Conservation (phyloP, 2,329 filamentous ascomycete species). For the Curvularia hawaiiensis region DNA sequence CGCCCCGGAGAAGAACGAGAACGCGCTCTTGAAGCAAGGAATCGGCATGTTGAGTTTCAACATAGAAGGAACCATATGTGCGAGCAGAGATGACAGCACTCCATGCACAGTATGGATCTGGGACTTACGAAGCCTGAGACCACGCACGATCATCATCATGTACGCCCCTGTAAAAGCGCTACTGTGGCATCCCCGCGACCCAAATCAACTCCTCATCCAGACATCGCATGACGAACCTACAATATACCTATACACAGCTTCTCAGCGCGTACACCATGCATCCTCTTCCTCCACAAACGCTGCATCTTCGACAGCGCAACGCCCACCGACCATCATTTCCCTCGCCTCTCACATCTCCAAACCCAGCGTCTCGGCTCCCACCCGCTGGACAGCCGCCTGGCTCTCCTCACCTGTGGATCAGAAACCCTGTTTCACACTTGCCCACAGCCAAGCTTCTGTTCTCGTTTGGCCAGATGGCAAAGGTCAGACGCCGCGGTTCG, state of each 20-base stretch:
- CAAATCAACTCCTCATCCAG: slow-evolving; percentile 50
- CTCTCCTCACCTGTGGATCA: slow-evolving; percentile 32
- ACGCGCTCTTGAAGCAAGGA: slow-evolving; percentile 40
- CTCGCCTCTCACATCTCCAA: slow-evolving; percentile 31
- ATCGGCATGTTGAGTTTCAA: slow-evolving; percentile 48
- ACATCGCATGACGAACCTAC: slow-evolving; percentile 48
- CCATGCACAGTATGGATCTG: slow-evolving; percentile 56
- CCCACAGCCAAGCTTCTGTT: slow-evolving; percentile 46
- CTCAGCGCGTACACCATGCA: not conserved
- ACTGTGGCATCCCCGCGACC: slow-evolving; percentile 50
- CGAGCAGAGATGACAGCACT: slow-evolving; percentile 46
- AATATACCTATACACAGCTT: slow-evolving; percentile 47
- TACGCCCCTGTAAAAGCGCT: slow-evolving; percentile 51
- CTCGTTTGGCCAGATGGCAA: slow-evolving; percentile 51
- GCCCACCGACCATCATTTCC: slow-evolving; percentile 34
- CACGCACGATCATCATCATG: slow-evolving; percentile 51
- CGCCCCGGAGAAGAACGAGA: slow-evolving; percentile 38
- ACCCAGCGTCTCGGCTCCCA: slow-evolving; percentile 24
- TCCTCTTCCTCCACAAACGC: slow-evolving; percentile 11
- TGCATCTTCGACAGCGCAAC: slow-evolving; percentile 10
- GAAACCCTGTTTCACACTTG: slow-evolving; percentile 45
- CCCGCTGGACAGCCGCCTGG: slow-evolving; percentile 37
- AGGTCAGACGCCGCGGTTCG: slow-evolving; percentile 41
- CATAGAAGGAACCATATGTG: slow-evolving; percentile 43
- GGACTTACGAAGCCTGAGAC: slow-evolving; percentile 48